phyloP scores from a whole-genome alignment of 345 rosid genomes.

The Melaleuca quinquenervia region DNA sequence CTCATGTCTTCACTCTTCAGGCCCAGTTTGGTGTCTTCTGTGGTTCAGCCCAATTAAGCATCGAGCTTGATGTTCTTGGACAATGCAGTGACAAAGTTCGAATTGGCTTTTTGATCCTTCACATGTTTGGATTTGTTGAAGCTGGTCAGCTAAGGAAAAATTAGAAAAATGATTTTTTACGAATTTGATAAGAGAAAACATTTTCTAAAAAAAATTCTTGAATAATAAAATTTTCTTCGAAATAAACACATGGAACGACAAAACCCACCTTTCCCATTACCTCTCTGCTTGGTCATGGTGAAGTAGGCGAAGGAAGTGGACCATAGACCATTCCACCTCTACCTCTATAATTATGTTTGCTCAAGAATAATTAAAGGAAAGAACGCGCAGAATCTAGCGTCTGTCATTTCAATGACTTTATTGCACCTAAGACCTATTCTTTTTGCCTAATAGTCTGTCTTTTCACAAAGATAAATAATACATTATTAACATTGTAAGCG shows the following conservation, averaged over 20 bases:
- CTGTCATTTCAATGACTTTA: not conserved
- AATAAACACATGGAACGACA: not conserved
- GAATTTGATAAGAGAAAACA: not conserved
- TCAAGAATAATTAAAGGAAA: not conserved
- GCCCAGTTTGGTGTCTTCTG: not conserved
- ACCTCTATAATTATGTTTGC: not conserved
- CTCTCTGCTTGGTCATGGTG: not conserved
- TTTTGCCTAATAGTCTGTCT: not conserved
- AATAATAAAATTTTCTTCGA: not conserved
- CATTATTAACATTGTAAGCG: not conserved
- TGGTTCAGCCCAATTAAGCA: not conserved
- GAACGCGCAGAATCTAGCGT: not conserved
- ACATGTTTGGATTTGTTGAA: fast-evolving
- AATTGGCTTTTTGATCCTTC: not conserved
- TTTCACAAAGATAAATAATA: fast-evolving
- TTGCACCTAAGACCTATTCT: not conserved
- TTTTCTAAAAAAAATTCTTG: not conserved
- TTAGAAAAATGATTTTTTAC: not conserved
- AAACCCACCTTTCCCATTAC: not conserved
- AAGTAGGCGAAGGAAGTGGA: not conserved
- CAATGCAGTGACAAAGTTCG: not conserved
- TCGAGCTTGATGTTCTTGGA: not conserved
- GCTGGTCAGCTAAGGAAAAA: not conserved
- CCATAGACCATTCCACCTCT: not conserved
- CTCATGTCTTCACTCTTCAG: not conserved